Percentiles rank a stretch among this genome's conserved stretches.
Evolutionary conservation across 148 eudicot genomes (phyloP).

Genomic region (Selenicereus undatus): DNA sequence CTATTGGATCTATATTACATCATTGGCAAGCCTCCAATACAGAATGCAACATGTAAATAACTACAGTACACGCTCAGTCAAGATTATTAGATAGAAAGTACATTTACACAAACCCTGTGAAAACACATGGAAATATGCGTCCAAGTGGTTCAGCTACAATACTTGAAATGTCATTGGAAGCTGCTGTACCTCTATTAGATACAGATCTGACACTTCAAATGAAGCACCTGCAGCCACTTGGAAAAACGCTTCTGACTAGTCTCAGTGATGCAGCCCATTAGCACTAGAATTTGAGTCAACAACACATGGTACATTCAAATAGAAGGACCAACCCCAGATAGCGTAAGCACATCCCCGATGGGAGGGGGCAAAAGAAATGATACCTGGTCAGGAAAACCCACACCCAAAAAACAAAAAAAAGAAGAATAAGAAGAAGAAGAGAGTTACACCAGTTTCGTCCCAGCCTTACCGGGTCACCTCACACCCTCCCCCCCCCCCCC

Average conservation of each 20-base stretch:
- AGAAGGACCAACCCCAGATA: neutral
- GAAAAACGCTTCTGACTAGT: neutral
- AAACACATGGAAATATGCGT: neutral
- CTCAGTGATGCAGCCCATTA: neutral
- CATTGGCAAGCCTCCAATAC: neutral
- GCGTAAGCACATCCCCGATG: neutral
- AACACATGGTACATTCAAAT: neutral
- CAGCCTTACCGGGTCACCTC: no score
- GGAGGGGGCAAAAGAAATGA: neutral
- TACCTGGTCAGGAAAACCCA: no score
- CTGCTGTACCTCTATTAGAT: neutral
- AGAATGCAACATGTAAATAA: neutral
- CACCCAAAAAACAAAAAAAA: no score
- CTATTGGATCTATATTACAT: neutral
- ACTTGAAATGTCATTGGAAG: neutral
- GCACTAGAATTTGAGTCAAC: neutral
- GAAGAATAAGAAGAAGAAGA: no score
- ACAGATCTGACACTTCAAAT: neutral
- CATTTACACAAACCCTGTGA: neutral
- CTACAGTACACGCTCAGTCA: neutral
- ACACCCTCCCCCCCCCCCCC: no score
- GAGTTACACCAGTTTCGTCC: no score
- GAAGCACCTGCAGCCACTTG: neutral
- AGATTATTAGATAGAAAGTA: neutral
- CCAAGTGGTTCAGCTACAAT: neutral